Evolutionary conservation across 352 stramenopile species (phyloP), one percentile per base, ranked within the genome.

Genomic region (Pythium sukuiense): DNA sequence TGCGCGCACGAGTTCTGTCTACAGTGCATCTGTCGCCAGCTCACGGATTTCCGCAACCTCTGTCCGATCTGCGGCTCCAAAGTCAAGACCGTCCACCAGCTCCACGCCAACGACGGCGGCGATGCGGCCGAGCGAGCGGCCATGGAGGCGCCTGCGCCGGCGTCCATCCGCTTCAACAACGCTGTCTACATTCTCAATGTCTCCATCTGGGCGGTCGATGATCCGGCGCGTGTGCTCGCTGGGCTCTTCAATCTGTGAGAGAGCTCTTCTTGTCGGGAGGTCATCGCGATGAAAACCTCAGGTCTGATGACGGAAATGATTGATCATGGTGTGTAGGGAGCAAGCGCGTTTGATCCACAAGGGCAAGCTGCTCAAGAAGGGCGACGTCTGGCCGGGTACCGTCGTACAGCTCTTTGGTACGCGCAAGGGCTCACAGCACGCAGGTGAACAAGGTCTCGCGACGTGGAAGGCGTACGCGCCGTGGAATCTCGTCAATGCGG

Each of bases 321-420:
- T 7, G 2, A 60, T 55, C 18, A 20, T 26, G 35, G 24, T 6
- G 1, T 41, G 20, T 30, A 94, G 85, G 27, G 75, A 93, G 32
- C 81, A 92, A 26, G 84, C 87, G 43, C 76, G 83, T 32, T 65
- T 95, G 18, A 89, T 95, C 37, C 79, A 95, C 61, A 78, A 84
- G 32, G 87, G 87, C 14, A 93, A 92, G 74, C 50, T 95, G 39
- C 72, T 95, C 37, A 90, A 92, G 74, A 92, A 85, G 52, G 85
- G 83, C 0, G 87, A 95, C 33, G 79, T 93, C 16, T 95, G 87
- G 87, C 87, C 87, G 14, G 84, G 87, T 30, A 80, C 81, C 0
- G 77, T 91, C 24, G 85, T 95, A 43, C 87, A 95, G 79, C 80
- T 95, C 56, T 90, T 95, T 62, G 87, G 87, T 5, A 92, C 83